These are phyloP conservation scores for Ostreobium quekettii DNA, from an alignment of 139 green algal species.

Conservation along the genomic window DNA sequence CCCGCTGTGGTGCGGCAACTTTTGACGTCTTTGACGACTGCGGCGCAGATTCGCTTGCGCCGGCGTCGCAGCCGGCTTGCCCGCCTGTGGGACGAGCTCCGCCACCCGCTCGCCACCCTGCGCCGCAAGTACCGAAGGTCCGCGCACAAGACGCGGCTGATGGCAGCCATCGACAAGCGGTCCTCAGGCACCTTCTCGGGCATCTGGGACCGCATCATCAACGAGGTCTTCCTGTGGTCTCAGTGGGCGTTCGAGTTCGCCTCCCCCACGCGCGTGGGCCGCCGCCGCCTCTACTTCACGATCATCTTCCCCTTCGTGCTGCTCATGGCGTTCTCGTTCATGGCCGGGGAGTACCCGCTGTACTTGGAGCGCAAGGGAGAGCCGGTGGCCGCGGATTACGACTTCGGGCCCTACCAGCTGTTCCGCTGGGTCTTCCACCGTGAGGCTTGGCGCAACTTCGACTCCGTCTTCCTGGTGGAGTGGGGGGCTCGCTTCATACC, in stretches of 20 bases:
- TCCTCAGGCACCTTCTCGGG: constrained; percentile 1
- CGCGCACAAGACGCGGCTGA: constrained; percentile 4
- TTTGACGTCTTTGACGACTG: too few species aligned
- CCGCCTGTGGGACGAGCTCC: constrained; percentile 10
- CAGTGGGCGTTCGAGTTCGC: constrained; percentile 16
- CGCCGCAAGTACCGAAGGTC: constrained; percentile 2
- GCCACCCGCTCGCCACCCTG: constrained; percentile 7
- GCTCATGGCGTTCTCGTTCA: constrained; percentile 11
- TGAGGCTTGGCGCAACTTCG: constrained; percentile 10
- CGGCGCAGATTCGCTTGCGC: too few species aligned
- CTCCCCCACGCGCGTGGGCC: constrained; percentile 1
- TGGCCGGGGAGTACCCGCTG: constrained; percentile 13
- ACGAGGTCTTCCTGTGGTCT: constrained; percentile 1
- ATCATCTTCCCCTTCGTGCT: constrained; percentile 17
- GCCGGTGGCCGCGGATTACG: background rate
- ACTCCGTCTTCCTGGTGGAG: constrained; percentile 10
- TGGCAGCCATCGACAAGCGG: constrained; percentile 14
- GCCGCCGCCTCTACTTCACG: constrained; percentile 9
- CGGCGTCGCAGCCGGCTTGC: constrained; percentile 13
- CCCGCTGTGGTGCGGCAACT: too few species aligned
- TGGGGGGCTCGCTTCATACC: constrained; percentile 12
- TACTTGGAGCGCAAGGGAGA: background rate
- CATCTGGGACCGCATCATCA: constrained; percentile 1
- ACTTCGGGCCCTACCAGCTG: constrained; percentile 9
- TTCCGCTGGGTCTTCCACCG: background rate